These are phyloP conservation scores for Penicillium diatomitis DNA, from an alignment of 495 filamentous ascomycete species.

Conservation along the genomic window DNA sequence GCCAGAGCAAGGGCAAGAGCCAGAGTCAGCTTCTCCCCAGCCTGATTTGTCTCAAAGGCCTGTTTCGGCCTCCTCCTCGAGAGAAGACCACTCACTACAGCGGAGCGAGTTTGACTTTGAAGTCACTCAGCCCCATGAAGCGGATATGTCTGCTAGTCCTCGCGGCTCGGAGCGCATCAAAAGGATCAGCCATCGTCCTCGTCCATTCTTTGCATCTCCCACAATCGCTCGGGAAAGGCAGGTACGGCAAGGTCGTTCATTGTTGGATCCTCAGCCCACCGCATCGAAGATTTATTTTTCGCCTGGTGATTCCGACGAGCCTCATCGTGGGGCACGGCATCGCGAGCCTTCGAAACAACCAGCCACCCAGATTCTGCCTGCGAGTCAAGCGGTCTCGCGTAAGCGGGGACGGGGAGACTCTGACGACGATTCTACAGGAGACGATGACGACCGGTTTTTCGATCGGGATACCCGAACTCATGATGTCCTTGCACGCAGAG, in stretches of 20 bases:
- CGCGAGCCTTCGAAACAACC: not conserved
- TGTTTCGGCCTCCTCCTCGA: not conserved
- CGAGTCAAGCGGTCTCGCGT: not conserved
- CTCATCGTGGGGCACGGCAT: constrained; percentile 8
- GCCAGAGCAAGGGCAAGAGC: not conserved
- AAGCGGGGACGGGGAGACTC: constrained; percentile 12
- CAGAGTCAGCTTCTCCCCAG: not conserved
- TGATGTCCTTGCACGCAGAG: constrained; percentile 8
- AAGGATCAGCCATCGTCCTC: constrained; percentile 10
- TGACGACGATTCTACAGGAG: constrained; percentile 3
- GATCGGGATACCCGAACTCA: constrained; percentile 8
- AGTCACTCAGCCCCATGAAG: constrained; percentile 1
- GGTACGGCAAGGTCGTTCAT: constrained; percentile 7
- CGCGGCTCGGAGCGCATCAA: constrained; percentile 13
- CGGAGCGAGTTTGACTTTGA: constrained; percentile 6
- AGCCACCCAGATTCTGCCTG: not conserved
- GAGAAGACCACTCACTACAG: not conserved
- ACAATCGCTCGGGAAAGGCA: not conserved
- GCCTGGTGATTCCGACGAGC: not conserved
- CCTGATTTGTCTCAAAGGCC: not conserved
- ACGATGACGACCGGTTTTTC: constrained; percentile 3
- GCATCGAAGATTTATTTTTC: constrained; percentile 23
- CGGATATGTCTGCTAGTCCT: constrained; percentile 12
- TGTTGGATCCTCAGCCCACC: constrained; percentile 28
- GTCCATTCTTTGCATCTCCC: constrained; percentile 6